phyloP scores from a whole-genome alignment of 2,329 filamentous ascomycete species.

The Fusarium chlamydosporum region DNA sequence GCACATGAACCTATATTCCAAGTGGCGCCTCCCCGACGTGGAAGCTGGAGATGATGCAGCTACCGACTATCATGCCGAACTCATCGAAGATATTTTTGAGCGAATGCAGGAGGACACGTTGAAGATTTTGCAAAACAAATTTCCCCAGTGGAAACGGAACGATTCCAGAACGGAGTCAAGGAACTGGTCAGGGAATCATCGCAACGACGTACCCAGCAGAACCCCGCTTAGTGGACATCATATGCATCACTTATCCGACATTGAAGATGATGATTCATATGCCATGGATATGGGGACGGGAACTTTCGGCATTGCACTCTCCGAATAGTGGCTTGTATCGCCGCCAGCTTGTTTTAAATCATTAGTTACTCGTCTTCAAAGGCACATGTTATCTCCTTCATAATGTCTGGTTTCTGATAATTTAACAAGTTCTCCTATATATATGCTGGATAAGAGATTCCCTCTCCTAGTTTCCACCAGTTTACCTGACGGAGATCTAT shows the following conservation, averaged over 20 bases:
- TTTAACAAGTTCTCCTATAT: no score
- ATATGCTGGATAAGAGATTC: no score
- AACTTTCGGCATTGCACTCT: not conserved
- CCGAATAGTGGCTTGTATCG: not conserved
- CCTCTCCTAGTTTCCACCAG: no score
- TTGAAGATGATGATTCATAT: not conserved
- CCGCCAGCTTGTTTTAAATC: not conserved
- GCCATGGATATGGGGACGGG: not conserved
- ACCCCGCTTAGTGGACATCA: not conserved
- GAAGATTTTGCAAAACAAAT: conserved; percentile 3
- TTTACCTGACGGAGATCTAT: no score
- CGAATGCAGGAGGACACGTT: conserved; percentile 2
- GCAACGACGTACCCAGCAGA: conserved; percentile 9
- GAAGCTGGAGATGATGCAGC: not conserved
- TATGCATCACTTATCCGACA: no score
- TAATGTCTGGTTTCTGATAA: no score
- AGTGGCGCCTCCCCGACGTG: conserved; percentile 6
- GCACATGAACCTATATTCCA: conserved; percentile 16
- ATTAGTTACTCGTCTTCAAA: no score
- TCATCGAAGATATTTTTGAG: conserved; percentile 19
- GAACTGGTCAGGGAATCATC: not conserved
- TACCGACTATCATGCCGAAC: not conserved
- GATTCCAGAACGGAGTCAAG: conserved; percentile 18
- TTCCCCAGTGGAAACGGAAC: conserved; percentile 10
- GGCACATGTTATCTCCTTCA: no score